These are phyloP conservation scores for Penicillium cataractarum DNA, from an alignment of 495 filamentous ascomycete species.

Conservation along the genomic window DNA sequence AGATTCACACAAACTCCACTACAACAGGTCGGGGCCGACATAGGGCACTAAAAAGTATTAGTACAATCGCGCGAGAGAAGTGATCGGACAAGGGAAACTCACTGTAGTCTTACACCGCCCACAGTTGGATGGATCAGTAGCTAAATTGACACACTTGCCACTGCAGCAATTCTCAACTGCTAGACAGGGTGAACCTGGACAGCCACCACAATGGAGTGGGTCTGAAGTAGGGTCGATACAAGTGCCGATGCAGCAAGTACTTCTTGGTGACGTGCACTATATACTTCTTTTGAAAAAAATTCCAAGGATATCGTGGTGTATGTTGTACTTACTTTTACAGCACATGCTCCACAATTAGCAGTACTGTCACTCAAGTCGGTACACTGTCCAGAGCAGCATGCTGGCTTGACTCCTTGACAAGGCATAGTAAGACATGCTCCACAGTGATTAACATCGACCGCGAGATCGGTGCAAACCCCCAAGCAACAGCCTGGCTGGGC, in stretches of 20 bases:
- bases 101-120: not conserved
- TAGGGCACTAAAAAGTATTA: not conserved
- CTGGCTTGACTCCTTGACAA: conserved; percentile 17
- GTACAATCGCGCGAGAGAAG: not conserved
- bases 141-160: conserved; percentile 20
- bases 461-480: conserved; percentile 22
- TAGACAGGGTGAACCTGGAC: conserved; percentile 8
- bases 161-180: conserved; percentile 15
- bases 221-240: conserved; percentile 16
- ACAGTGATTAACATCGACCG: conserved; percentile 18
- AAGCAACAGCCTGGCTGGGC: conserved; percentile 18
- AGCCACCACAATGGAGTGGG: conserved; percentile 17
- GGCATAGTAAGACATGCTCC: conserved; percentile 20
- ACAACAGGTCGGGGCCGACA: conserved; percentile 7
- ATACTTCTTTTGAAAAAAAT: too few species aligned
- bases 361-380: conserved; percentile 9
- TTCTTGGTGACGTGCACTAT: conserved; percentile 2
- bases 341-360: conserved; percentile 13
- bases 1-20: conserved; percentile 11
- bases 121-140: conserved; percentile 15
- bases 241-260: conserved; percentile 15
- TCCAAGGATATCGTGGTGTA: too few species aligned
- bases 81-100: not conserved
- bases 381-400: conserved; percentile 17
- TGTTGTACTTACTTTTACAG: not conserved